Conservation (phyloP, 2,329 filamentous ascomycete species). For the Penicillium sp. region DNA sequence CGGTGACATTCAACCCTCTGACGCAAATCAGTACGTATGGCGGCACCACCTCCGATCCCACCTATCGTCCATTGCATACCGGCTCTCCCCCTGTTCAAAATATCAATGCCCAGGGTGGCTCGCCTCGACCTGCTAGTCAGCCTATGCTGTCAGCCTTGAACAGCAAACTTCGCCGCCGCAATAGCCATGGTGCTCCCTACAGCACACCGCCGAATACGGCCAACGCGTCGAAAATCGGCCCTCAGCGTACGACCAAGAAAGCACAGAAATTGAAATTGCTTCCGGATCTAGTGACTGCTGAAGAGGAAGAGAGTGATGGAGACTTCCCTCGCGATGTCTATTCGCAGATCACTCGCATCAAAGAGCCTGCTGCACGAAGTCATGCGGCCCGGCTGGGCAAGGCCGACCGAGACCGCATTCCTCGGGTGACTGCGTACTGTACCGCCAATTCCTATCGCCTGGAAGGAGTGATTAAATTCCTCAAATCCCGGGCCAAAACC, state of each 20-base stretch:
- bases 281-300: constrained; percentile 81
- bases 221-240: constrained; percentile 74
- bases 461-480: constrained; percentile 83
- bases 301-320: constrained; percentile 77
- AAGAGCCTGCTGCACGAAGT: constrained; percentile 87
- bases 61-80: constrained; percentile 43
- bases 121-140: constrained; percentile 39
- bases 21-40: constrained; percentile 48
- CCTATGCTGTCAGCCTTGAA: constrained; percentile 79
- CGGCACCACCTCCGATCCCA: constrained; percentile 40
- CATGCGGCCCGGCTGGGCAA: constrained; percentile 93
- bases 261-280: constrained; percentile 97
- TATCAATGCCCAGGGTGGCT: constrained; percentile 25
- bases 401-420: constrained; percentile 82
- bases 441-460: constrained; percentile 90
- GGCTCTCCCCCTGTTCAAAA: constrained; percentile 39
- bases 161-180: constrained; percentile 80
- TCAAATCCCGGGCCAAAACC: constrained; percentile 79
- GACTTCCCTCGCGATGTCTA: constrained; percentile 95
- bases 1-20: constrained; percentile 51
- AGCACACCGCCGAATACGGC: constrained; percentile 41
- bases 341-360: constrained; percentile 95
- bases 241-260: constrained; percentile 91
- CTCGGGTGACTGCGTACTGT: constrained; percentile 93
- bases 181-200: constrained; percentile 70